These are phyloP conservation scores for Nymphaea colorata DNA, from an alignment of 164 flowering plant species.

Conservation along the genomic window DNA sequence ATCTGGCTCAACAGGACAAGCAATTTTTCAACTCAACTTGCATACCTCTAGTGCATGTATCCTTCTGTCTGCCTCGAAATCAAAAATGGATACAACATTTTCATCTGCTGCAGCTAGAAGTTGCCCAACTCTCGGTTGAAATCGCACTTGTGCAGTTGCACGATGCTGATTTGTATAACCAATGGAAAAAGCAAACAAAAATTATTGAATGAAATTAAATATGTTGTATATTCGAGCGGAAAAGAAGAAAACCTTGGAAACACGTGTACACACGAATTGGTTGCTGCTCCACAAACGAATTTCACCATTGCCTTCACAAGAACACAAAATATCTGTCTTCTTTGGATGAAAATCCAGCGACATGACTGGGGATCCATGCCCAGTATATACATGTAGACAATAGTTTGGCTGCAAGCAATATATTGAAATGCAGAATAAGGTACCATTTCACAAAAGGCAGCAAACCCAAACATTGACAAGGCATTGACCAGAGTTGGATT, in stretches of 20 bases:
- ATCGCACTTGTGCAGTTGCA: slow-evolving; percentile 69
- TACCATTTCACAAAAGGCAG: background rate
- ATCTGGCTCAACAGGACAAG: background rate
- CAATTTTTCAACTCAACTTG: background rate
- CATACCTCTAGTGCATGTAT: slow-evolving; percentile 55
- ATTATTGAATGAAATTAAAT: background rate
- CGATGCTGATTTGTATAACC: slow-evolving; percentile 27
- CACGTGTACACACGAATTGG: slow-evolving; percentile 40
- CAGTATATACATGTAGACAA: slow-evolving; percentile 36
- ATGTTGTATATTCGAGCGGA: too few species aligned
- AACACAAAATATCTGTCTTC: slow-evolving; percentile 79
- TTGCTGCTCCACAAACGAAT: slow-evolving; percentile 59
- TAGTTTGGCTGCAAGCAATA: slow-evolving; percentile 63
- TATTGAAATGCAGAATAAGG: background rate
- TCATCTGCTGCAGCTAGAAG: slow-evolving; percentile 78
- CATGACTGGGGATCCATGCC: slow-evolving; percentile 56
- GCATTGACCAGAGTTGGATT: too few species aligned
- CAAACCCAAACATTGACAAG: background rate
- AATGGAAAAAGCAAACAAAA: background rate
- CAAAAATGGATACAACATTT: slow-evolving; percentile 63
- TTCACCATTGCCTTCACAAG: slow-evolving; percentile 58
- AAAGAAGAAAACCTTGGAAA: slow-evolving; percentile 34
- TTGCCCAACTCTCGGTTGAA: slow-evolving; percentile 78
- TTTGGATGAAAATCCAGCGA: slow-evolving; percentile 92
- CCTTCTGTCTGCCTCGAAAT: slow-evolving; percentile 65